Conservation (phyloP, 2,329 filamentous ascomycete species). For the Lachnellula arida region DNA sequence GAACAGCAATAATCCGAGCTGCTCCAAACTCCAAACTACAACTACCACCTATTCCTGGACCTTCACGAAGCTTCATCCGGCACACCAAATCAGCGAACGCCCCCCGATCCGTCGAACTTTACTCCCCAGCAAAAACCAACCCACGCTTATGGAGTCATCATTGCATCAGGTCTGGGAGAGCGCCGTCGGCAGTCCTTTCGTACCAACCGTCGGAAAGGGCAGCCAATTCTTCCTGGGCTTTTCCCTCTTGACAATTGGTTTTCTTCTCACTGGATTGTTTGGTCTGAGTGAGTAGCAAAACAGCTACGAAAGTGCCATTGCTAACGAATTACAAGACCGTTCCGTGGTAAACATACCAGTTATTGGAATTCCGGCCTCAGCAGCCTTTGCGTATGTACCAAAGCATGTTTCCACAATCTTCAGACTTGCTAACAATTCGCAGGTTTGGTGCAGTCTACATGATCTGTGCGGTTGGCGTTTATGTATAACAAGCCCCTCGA, state of each 20-base stretch:
- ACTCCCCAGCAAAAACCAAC: not conserved
- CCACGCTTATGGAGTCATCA: constrained; percentile 68
- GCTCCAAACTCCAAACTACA: not conserved
- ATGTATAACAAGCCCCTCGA: constrained; percentile 58
- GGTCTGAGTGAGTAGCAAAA: constrained; percentile 64
- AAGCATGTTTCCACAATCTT: not conserved
- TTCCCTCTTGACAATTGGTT: constrained; percentile 64
- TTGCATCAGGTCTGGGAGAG: constrained; percentile 90
- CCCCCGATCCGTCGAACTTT: not conserved
- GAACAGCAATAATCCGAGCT: not conserved
- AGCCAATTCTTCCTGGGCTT: constrained; percentile 81
- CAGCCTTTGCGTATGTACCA: constrained; percentile 76
- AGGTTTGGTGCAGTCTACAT: constrained; percentile 96
- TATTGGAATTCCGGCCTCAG: constrained; percentile 79
- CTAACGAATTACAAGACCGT: constrained; percentile 56
- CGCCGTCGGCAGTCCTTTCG: constrained; percentile 80
- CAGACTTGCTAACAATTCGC: constrained; percentile 15
- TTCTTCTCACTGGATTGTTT: constrained; percentile 73
- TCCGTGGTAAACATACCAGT: constrained; percentile 71
- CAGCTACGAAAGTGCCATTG: not conserved
- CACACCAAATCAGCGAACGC: not conserved
- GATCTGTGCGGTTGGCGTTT: constrained; percentile 98
- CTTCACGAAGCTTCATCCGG: not conserved
- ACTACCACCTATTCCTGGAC: not conserved
- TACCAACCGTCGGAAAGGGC: constrained; percentile 73